A percentile compares a stretch with the other conserved stretches of the same genome.
phyloP scores from a whole-genome alignment of 768 basidiomycete species.

The Mycena epipterygia region DNA sequence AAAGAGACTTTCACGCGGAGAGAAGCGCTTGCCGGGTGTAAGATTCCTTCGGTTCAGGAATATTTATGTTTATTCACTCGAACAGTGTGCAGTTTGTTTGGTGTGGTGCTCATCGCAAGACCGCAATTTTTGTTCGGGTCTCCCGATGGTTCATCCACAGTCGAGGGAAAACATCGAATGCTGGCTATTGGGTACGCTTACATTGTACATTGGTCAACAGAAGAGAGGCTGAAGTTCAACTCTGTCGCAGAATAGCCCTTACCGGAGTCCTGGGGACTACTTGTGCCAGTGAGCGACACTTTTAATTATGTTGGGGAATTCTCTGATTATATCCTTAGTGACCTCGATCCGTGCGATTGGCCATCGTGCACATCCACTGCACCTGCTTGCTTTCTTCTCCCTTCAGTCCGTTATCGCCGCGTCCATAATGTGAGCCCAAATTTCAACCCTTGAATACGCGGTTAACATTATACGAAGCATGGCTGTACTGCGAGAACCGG shows the following conservation, averaged over 20 bases:
- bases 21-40: conserved; percentile 70
- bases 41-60: conserved; percentile 24
- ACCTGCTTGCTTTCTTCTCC: conserved; percentile 78
- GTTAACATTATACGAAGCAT: conserved; percentile 52
- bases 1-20: conserved; percentile 69
- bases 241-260: conserved; percentile 64
- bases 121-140: conserved; percentile 81
- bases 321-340: conserved; percentile 41
- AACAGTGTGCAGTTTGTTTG: conserved; percentile 74
- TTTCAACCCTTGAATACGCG: neutral
- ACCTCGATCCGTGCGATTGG: conserved; percentile 75
- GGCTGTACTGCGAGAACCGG: conserved; percentile 51
- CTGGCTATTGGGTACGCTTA: conserved; percentile 68
- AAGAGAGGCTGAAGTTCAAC: conserved; percentile 8
- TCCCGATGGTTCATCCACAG: conserved; percentile 39
- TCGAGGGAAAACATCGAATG: conserved; percentile 60
- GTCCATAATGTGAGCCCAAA: conserved; percentile 47
- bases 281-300: conserved; percentile 70
- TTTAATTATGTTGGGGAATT: neutral
- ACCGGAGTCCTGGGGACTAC: conserved; percentile 76
- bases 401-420: conserved; percentile 63
- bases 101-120: conserved; percentile 86
- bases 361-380: conserved; percentile 80
- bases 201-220: neutral
- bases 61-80: neutral